These are phyloP conservation scores for Domatiomyces globalis DNA, from an alignment of 2,329 filamentous ascomycete genomes.

Conservation along the genomic window DNA sequence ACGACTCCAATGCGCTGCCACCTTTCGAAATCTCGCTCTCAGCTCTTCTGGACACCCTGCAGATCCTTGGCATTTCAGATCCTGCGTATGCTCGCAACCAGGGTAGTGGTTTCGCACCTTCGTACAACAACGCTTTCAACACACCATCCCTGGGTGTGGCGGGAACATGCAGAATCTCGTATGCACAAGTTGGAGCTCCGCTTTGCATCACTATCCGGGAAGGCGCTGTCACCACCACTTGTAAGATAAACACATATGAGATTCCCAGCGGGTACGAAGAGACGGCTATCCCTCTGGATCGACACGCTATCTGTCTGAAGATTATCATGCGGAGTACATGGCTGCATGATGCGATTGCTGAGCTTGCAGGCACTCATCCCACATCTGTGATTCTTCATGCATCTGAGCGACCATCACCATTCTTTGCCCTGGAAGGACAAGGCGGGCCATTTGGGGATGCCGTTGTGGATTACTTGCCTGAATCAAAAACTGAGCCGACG, in stretches of 20 bases:
- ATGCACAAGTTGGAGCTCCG: constrained; percentile 58
- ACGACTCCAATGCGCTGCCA: constrained; percentile 34
- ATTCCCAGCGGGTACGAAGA: constrained; percentile 29
- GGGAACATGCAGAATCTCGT: constrained; percentile 73
- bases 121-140: constrained; percentile 56
- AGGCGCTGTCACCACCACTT: constrained; percentile 72
- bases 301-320: constrained; percentile 68
- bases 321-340: constrained; percentile 68
- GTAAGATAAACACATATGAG: constrained; percentile 78
- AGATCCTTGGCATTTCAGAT: constrained; percentile 76
- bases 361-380: constrained; percentile 52
- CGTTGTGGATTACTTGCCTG: constrained; percentile 45
- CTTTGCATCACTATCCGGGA: constrained; percentile 80
- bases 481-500: constrained; percentile 28
- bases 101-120: constrained; percentile 25
- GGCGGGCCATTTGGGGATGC: constrained; percentile 46
- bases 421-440: constrained; percentile 57
- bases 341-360: constrained; percentile 37
- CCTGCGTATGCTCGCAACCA: constrained; percentile 32
- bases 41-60: constrained; percentile 80
- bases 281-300: constrained; percentile 78
- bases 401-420: constrained; percentile 46
- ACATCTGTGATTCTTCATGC: constrained; percentile 55
- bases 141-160: constrained; percentile 69
- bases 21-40: constrained; percentile 77